A percentile compares a stretch with the other conserved stretches of the same genome.
phyloP scores from a whole-genome alignment of 306 rosid species.

The Pyrus pyrifolia region DNA sequence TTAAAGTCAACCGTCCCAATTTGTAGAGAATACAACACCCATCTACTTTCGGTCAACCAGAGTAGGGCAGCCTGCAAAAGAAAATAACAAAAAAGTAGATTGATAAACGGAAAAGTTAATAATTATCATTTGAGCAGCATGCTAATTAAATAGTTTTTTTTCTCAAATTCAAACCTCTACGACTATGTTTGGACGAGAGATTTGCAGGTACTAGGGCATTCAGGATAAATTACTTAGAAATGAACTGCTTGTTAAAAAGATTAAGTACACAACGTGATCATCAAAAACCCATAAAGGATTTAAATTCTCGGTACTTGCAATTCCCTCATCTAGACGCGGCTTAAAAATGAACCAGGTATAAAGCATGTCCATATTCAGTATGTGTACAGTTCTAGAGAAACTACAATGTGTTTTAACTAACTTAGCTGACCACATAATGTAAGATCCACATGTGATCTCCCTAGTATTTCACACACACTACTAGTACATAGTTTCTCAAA shows the following conservation, averaged over 20 bases:
- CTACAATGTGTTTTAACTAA: background rate
- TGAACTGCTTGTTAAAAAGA: too few relatives aligned
- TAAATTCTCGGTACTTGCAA: too few relatives aligned
- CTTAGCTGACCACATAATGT: background rate
- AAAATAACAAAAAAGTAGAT: background rate
- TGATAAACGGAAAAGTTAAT: background rate
- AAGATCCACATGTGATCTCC: background rate
- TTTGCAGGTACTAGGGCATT: too few relatives aligned
- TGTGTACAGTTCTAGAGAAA: background rate
- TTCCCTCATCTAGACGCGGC: background rate
- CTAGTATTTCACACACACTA: background rate
- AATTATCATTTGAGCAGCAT: background rate
- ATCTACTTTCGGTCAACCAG: conserved; percentile 24
- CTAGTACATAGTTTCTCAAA: too few relatives aligned
- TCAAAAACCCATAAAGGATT: too few relatives aligned
- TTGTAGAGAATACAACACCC: background rate
- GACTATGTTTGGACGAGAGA: background rate
- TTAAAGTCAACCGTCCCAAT: background rate
- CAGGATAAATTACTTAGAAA: too few relatives aligned
- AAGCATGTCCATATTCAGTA: background rate
- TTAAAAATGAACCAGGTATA: background rate
- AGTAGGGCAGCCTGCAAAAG: conserved; percentile 51
- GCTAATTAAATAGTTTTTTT: background rate
- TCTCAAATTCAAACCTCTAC: background rate
- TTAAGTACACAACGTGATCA: too few relatives aligned